These are phyloP conservation scores for Trichoderma hamatum DNA, from an alignment of 2,329 filamentous ascomycete species.

Conservation along the genomic window DNA sequence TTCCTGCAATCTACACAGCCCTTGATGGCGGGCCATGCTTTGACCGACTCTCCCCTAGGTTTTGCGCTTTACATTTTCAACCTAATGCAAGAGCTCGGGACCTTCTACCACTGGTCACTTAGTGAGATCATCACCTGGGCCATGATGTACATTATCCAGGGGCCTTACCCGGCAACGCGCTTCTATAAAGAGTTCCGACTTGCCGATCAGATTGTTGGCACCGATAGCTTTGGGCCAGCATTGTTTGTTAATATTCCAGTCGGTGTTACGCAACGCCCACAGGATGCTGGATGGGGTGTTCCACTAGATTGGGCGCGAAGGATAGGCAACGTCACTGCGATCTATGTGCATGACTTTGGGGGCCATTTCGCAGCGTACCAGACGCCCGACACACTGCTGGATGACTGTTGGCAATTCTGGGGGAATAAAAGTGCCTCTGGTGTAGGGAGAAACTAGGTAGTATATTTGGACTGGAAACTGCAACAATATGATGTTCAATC, in stretches of 20 bases:
- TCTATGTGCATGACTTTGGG: background rate
- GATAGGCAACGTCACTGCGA: background rate
- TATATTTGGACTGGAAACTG: background rate
- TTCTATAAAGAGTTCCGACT: background rate
- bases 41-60: background rate
- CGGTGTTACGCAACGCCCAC: background rate
- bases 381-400: background rate
- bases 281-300: background rate
- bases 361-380: background rate
- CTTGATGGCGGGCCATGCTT: background rate
- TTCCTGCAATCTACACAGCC: background rate
- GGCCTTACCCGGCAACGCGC: background rate
- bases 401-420: background rate
- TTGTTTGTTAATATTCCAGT: background rate
- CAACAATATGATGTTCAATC: background rate
- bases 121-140: background rate
- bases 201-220: background rate
- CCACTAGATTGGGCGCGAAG: background rate
- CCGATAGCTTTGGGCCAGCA: background rate
- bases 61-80: background rate
- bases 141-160: background rate
- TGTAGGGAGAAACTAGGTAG: background rate
- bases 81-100: background rate
- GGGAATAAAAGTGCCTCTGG: background rate
- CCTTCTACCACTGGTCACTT: background rate